Base-by-base conservation (phyloP, 1,139 yeast genomes). In the Pneumocystis jirovecii region DNA sequence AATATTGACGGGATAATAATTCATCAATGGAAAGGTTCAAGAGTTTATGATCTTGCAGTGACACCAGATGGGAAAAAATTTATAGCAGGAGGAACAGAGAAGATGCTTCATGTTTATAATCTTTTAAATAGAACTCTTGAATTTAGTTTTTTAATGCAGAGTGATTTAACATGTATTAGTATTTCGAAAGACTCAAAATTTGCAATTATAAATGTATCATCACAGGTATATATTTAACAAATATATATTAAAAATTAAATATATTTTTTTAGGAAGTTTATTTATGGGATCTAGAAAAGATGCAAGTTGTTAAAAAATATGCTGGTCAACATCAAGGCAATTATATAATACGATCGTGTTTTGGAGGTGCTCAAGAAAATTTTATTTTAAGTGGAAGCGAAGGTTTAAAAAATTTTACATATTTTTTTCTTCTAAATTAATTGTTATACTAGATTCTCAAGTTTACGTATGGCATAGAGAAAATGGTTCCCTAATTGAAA, bases 361-460 rank as follows among this genome's bases (percentile, higher is more conserved):
- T 90, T 74, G 96, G 96, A 0, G 82, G 82, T 3, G 78, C 78
- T 45, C 80, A 83, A 67, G 95, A 87, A 71, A 85, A 85, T 69
- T 77, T 89, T 64, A 83, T 89, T 0, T 77, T 87, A 21, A 84
- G 91, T 70, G 97, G 97, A 1, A 85, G 95, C 62, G 95, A 87
- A 60, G 57, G 45, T 61, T n/a, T 61, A 8, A 44, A 34, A 61
- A 61, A 25, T 42, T 59, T 34, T 40, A 50, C 34, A 15, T 39
- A 61, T n/a, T 45, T 37, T 2, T 61, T 25, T 60, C 2, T 50
- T 25, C n/a, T 40, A 60, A 64, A 31, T 61, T 29, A 8, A 34
- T 40, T n/a, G 44, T 60, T 17, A 34, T 29, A n/a, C 45, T 64
- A 71, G 95, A 89, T 72, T 90, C 93, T 0, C 80, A 81, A 67